These are phyloP conservation scores for Candida boidinii DNA, from an alignment of 805 yeast species.

Conservation along the genomic window DNA sequence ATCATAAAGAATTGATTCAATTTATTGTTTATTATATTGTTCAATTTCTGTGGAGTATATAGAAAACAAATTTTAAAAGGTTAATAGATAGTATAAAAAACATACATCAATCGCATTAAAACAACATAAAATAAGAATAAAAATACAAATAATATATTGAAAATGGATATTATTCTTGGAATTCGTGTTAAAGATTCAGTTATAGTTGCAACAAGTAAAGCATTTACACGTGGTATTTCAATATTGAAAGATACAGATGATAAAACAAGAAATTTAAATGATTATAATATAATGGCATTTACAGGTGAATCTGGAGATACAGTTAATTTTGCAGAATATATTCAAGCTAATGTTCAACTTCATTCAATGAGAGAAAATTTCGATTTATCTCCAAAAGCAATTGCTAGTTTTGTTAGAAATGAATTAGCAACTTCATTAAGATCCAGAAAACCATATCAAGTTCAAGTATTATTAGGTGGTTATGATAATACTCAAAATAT, in stretches of 20 bases:
- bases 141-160: constrained; percentile 3
- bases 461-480: constrained; percentile 84
- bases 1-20: too few relatives aligned
- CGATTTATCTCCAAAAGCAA: constrained; percentile 78
- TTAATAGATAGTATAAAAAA: too few relatives aligned
- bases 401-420: constrained; percentile 81
- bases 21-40: too few relatives aligned
- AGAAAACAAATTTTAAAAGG: too few relatives aligned
- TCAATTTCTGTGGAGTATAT: too few relatives aligned
- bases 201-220: constrained; percentile 88
- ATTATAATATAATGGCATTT: constrained; percentile 75
- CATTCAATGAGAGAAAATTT: constrained; percentile 65
- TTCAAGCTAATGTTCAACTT: constrained; percentile 87
- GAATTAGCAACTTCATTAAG: constrained; percentile 83
- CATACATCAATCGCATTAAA: too few relatives aligned
- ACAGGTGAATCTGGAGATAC: constrained; percentile 98
- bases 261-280: constrained; percentile 67
- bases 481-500: too few relatives aligned
- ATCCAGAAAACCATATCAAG: constrained; percentile 94
- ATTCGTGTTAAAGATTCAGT: constrained; percentile 75
- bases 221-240: constrained; percentile 86
- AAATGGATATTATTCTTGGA: constrained; percentile 88
- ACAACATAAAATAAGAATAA: too few relatives aligned
- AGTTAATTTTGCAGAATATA: constrained; percentile 87
- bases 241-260: constrained; percentile 71